Percentiles rank a stretch among this genome's conserved stretches.
Conservation (phyloP, 176 grass and related monocot species). For the Zea mays region Zm-B73-REFERENCE-NAM-5.0 NC_050096.1:28712501-28713000, state of each 20-base stretch:
- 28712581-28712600: background rate
- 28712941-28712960: constrained; percentile 42
- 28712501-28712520: too few species aligned
- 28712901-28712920: constrained; percentile 22
- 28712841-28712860: constrained; percentile 44
- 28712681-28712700: background rate
- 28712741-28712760: background rate
- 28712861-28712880: constrained; percentile 34
- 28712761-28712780: background rate
- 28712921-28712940: constrained; percentile 49
- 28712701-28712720: background rate
- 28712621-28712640: background rate
- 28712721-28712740: background rate
- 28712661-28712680: background rate
- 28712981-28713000: constrained; percentile 37
- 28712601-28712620: background rate
- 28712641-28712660: background rate
- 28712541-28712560: background rate
- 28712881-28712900: constrained; percentile 39
- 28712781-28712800: background rate
- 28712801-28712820: background rate
- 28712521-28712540: background rate
- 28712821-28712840: constrained; percentile 39
- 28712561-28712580: background rate
- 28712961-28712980: constrained; percentile 41